These are phyloP conservation scores for Hyaloraphidium curvatum DNA, from an alignment of 192 early-diverging fungal genomes.

Conservation along the genomic window DNA sequence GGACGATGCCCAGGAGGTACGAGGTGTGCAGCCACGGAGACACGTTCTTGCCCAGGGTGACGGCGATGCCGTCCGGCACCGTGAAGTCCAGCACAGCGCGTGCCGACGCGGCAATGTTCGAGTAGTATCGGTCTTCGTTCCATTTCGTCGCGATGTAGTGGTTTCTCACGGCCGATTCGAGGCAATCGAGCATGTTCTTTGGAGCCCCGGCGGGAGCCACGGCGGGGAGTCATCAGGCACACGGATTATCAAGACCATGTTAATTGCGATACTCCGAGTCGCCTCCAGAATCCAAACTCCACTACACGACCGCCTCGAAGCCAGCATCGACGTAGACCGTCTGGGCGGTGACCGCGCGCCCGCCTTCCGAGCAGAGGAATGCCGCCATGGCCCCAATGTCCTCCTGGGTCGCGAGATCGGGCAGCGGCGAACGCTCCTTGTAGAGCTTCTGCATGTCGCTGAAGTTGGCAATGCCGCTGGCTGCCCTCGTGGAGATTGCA, in stretches of 20 bases:
- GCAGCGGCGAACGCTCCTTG: background rate
- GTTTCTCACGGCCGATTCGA: background rate
- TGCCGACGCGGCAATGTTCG: slow-evolving; percentile 53
- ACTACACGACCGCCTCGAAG: too few relatives aligned
- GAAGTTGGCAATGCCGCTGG: background rate
- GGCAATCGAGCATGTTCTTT: background rate
- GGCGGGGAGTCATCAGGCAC: too few relatives aligned
- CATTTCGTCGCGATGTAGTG: slow-evolving; percentile 50
- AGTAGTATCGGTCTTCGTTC: slow-evolving; percentile 66
- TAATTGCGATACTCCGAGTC: too few relatives aligned
- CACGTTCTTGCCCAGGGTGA: slow-evolving; percentile 53
- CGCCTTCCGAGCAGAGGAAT: background rate
- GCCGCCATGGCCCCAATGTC: background rate
- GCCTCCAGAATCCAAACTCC: too few relatives aligned
- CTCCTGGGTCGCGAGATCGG: background rate
- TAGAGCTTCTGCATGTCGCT: background rate
- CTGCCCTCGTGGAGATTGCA: background rate
- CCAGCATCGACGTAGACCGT: background rate
- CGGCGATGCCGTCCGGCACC: slow-evolving; percentile 48
- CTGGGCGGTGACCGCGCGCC: background rate
- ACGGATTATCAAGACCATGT: too few relatives aligned
- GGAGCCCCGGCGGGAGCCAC: too few relatives aligned
- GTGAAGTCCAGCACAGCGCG: slow-evolving; percentile 61
- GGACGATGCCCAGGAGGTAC: slow-evolving; percentile 42
- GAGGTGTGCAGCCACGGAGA: slow-evolving; percentile 55